Evolutionary conservation across 2,329 filamentous ascomycete genomes (phyloP), one percentile per base, ranked within the genome.

Genomic region (Fusarium neocosmosporiellum): DNA sequence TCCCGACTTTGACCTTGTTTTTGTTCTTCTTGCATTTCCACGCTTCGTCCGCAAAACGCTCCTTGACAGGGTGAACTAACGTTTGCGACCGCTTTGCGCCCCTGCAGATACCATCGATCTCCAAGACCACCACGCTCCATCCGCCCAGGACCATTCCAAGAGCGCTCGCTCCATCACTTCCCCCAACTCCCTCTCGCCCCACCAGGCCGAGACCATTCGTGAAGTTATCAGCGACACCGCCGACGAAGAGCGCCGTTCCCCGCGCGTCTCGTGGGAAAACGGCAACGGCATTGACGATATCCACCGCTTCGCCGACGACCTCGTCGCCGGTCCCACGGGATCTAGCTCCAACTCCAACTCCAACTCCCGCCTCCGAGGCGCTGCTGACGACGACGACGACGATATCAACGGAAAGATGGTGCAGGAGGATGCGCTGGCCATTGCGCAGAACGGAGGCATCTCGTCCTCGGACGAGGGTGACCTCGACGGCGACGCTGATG

Each of bases 61-160:
- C 50, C 60, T 69, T 50, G 58, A 57, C 63, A 63, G 50, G 27
- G 27, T 67, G 54, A 50, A 76, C 75, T 78, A 61, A 79, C 72
- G 18, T 57, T 60, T 43, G 60, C 58, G 61, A 67, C 59, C 57
- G 31, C 27, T 66, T 71, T 66, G 57, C 37, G n/a, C 41, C 33
- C 62, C 29, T 69, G 53, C 65, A 97, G 96, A 98, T 86, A 97
- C 96, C 71, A 93, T 98, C 84, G 96, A 98, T 85, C 91, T 98
- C 60, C 96, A 98, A 88, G 90, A 94, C 83, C 93, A 91, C 79
- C 86, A 92, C 79, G 87, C 92, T 67, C 94, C 95, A 36, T 96
- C 95, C 53, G 94, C 96, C 41, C 89, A 97, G 85, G 93, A 95
- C 80, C 95, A 97, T 82, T 86, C 88, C 63, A 77, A 76, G 50